Evolutionary conservation across 805 yeast genomes (phyloP).

Genomic region (Saccharomyces jurei): DNA sequence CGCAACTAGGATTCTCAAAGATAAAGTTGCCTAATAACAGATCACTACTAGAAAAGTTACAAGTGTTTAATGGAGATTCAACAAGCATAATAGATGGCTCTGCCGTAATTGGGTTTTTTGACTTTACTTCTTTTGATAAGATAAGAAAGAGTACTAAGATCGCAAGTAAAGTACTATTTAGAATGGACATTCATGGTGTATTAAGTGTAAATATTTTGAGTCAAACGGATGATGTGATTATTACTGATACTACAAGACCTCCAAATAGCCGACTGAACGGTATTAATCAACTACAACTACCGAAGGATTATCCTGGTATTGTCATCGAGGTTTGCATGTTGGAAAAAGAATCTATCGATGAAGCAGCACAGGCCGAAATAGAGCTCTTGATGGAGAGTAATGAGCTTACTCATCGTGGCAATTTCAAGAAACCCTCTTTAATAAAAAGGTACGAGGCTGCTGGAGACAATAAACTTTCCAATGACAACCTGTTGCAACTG

Average conservation of each 20-base stretch:
- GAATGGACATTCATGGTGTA: constrained; percentile 46
- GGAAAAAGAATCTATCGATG: constrained; percentile 27
- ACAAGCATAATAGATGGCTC: constrained; percentile 17
- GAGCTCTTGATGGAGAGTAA: constrained; percentile 20
- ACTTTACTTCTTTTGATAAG: constrained; percentile 41
- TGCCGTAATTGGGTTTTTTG: constrained; percentile 41
- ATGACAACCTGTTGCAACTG: neutral
- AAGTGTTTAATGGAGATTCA: constrained; percentile 28
- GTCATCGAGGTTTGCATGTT: constrained; percentile 33
- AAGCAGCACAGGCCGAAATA: constrained; percentile 18
- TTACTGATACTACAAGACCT: constrained; percentile 19
- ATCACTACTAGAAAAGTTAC: constrained; percentile 53
- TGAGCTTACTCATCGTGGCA: constrained; percentile 5
- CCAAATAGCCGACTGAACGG: constrained; percentile 2
- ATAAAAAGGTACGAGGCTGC: neutral
- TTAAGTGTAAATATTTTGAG: constrained; percentile 41
- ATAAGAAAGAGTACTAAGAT: constrained; percentile 41
- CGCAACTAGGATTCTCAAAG: constrained; percentile 68
- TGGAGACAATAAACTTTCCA: neutral
- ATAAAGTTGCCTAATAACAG: constrained; percentile 57
- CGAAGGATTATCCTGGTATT: constrained; percentile 36
- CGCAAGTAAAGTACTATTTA: constrained; percentile 45
- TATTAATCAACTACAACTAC: constrained; percentile 15
- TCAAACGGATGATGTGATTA: constrained; percentile 24
- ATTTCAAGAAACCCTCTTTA: neutral